Base-by-base conservation (phyloP, 768 basidiomycete genomes). In the Boletus rubescentipes region DNA sequence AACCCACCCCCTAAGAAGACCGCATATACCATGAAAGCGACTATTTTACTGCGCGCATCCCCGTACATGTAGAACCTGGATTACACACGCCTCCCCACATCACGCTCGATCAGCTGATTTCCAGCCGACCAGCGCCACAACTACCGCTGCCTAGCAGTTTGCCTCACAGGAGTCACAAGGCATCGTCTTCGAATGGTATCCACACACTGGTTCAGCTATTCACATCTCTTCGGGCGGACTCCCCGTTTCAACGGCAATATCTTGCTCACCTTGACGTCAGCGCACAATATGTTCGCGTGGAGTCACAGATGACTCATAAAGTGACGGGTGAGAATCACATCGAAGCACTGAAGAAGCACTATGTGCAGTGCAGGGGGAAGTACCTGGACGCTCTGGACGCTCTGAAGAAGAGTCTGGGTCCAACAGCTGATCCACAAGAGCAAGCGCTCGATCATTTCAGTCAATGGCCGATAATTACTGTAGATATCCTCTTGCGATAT, bases 391-490 rank as follows among this genome's bases (percentile, higher is more conserved):
- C 20, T 6, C 29, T 63, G 26, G n/a, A 20, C 2, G 5, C 16
- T n/a, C 18, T 64, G n/a, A 18, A n/a, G 16, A 2, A 54, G 2
- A 16, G 5, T 16, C 53, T 59, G 58, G 60, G 7, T 61, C 61
- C 64, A 15, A n/a, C 41, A 16, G 14, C 10, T 10, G 20, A 30
- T 3, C 16, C 40, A 15, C 35, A 11, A 9, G 65, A 66, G 41
- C 26, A 35, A 2, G 46, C 48, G 0, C 15, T 65, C 26, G 16
- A 8, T 11, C 35, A 16, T 11, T 50, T 54, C 9, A 58, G 60
- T 10, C 57, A 68, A 45, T 76, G 75, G 74, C 75, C 76, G 3
- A 61, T 65, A 9, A 49, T 46, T 31, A 49, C 61, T 16, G 15
- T 12, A 36, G 35, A 36, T 16, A 12, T 36, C 10, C 35, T 36